Evolutionary conservation across 768 basidiomycete genomes (phyloP).

Genomic region (Mycena maculata): DNA sequence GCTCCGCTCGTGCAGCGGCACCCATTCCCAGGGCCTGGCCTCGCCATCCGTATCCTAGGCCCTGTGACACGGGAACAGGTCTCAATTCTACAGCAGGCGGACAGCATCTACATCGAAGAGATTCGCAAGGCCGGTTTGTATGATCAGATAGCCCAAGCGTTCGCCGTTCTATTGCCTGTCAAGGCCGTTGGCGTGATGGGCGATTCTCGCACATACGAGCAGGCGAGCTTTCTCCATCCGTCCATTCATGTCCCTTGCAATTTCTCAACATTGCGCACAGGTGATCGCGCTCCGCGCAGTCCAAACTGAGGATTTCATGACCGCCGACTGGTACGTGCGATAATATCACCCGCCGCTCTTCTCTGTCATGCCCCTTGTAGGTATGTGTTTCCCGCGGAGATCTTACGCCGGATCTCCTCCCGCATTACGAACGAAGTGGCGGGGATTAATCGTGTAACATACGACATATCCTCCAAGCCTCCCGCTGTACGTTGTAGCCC

Average conservation of each 20-base stretch:
- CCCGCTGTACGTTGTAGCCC: conserved; percentile 73
- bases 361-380: conserved; percentile 49
- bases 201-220: conserved; percentile 95
- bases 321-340: conserved; percentile 89
- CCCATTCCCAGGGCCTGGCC: conserved; percentile 98
- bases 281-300: conserved; percentile 96
- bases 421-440: conserved; percentile 97
- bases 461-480: conserved; percentile 97
- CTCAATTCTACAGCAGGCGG: conserved; percentile 89
- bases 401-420: conserved; percentile 91
- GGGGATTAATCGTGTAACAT: conserved; percentile 96
- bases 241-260: conserved; percentile 14
- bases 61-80: conserved; percentile 96
- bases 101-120: conserved; percentile 97
- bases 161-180: conserved; percentile 94
- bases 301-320: conserved; percentile 99
- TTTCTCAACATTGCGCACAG: conserved; percentile 45
- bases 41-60: conserved; percentile 97
- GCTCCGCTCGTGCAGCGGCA: conserved; percentile 94
- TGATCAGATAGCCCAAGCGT: conserved; percentile 94
- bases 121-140: conserved; percentile 94
- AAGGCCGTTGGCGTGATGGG: conserved; percentile 99
- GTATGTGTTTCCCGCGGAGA: conserved; percentile 95
- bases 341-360: conserved; percentile 10
- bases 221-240: conserved; percentile 58